These are phyloP conservation scores for Golubevia pallescens DNA, from an alignment of 1,284 basidiomycete species.

Conservation along the genomic window DNA sequence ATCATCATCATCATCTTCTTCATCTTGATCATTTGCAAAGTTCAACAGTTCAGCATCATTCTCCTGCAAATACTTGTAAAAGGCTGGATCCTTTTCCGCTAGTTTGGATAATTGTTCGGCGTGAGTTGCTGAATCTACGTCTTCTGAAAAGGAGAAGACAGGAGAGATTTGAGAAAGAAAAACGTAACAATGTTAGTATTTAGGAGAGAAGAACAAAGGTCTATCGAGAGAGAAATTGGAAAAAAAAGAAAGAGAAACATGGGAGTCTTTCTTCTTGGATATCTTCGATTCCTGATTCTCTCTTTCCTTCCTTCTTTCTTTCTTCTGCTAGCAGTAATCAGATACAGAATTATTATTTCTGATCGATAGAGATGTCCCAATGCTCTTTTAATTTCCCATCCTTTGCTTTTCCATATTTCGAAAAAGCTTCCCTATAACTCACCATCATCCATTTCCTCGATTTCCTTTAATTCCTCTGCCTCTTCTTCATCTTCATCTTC, in stretches of 20 bases:
- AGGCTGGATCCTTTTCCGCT: conserved; percentile 57
- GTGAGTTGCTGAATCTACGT: conserved; percentile 38
- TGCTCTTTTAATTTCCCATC: too few species aligned
- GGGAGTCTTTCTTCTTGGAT: too few species aligned
- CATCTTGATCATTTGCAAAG: conserved; percentile 26
- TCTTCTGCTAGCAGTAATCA: too few species aligned
- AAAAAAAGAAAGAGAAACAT: too few species aligned
- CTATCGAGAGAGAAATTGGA: background rate
- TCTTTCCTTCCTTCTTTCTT: too few species aligned
- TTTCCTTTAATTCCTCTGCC: conserved; percentile 34
- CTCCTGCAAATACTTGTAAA: conserved; percentile 61
- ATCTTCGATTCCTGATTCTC: too few species aligned
- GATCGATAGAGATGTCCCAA: too few species aligned
- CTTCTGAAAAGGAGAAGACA: conserved; percentile 16
- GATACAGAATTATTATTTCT: too few species aligned
- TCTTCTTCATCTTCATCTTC: conserved; percentile 16
- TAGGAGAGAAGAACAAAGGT: background rate
- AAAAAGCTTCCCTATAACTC: too few species aligned
- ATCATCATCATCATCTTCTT: background rate
- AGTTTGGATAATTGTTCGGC: conserved; percentile 51
- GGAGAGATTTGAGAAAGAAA: background rate
- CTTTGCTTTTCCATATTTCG: too few species aligned
- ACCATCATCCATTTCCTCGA: conserved; percentile 35
- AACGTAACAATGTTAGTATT: background rate
- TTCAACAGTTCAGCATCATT: conserved; percentile 56